These are phyloP conservation scores for Pythium dissotocum DNA, from an alignment of 352 stramenopile species.

Conservation along the genomic window DNA sequence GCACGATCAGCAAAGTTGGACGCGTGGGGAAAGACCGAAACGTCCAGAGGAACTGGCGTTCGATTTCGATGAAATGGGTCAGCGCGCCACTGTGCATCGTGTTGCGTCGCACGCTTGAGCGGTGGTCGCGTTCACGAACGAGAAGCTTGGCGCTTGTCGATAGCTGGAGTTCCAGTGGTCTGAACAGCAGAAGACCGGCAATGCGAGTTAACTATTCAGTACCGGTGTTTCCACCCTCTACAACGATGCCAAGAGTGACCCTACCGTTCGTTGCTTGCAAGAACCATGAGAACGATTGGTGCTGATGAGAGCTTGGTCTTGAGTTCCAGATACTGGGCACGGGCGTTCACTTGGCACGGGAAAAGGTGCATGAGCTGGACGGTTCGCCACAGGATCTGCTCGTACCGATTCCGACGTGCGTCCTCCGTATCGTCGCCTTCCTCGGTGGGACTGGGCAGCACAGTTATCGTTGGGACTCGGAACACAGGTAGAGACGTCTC, in stretches of 20 bases:
- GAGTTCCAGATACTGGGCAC: slow-evolving; percentile 46
- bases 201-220: too few relatives aligned
- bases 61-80: slow-evolving; percentile 41
- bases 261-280: slow-evolving; percentile 50
- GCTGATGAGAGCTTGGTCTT: slow-evolving; percentile 43
- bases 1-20: slow-evolving; percentile 43
- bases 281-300: slow-evolving; percentile 49
- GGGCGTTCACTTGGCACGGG: slow-evolving; percentile 33
- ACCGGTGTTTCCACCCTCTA: too few relatives aligned
- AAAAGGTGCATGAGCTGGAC: slow-evolving; percentile 39
- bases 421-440: slow-evolving; percentile 5
- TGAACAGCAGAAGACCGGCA: slow-evolving; percentile 7
- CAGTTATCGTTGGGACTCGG: neutral
- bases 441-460: neutral
- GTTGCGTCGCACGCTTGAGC: slow-evolving; percentile 32
- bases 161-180: slow-evolving; percentile 46
- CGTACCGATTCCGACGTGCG: neutral
- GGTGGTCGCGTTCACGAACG: slow-evolving; percentile 35
- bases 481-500: slow-evolving; percentile 37
- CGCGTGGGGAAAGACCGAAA: slow-evolving; percentile 36
- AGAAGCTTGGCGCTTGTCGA: slow-evolving; percentile 51
- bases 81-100: slow-evolving; percentile 28
- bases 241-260: neutral
- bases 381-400: slow-evolving; percentile 33
- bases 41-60: slow-evolving; percentile 49